Conservation (phyloP, 2,329 filamentous ascomycete species). For the Colletotrichum gloeosporioides region DNA sequence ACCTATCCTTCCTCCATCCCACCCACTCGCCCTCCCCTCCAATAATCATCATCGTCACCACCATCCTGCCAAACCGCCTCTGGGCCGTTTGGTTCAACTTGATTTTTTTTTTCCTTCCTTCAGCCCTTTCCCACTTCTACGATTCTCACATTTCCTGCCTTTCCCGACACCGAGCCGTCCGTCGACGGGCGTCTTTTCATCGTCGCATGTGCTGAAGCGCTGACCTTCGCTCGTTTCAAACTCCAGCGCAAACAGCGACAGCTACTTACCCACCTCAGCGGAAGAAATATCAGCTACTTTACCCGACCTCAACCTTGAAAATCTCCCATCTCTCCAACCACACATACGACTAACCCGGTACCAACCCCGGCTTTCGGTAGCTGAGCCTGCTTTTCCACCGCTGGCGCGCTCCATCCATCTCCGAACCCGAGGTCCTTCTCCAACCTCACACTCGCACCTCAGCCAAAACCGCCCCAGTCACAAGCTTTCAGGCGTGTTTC, state of each 20-base stretch:
- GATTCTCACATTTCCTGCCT: background rate
- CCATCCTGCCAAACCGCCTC: background rate
- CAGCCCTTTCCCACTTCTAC: background rate
- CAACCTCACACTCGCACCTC: background rate
- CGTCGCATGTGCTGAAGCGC: background rate
- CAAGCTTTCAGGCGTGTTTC: constrained; percentile 8
- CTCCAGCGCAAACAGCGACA: background rate
- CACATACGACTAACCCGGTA: background rate
- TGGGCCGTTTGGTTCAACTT: background rate
- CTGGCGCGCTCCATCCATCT: constrained; percentile 10
- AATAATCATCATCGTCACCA: constrained; percentile 11
- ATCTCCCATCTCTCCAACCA: background rate
- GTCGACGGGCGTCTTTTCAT: background rate
- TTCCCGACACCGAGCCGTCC: background rate
- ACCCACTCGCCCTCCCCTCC: background rate
- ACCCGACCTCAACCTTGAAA: background rate
- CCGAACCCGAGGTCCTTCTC: constrained; percentile 11
- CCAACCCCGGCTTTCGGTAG: constrained; percentile 19
- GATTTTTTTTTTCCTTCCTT: background rate
- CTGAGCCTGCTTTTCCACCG: background rate
- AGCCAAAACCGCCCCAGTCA: constrained; percentile 5
- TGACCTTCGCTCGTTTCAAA: background rate
- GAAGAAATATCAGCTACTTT: background rate
- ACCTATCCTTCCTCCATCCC: background rate
- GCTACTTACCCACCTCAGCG: background rate